A percentile compares a stretch with the other conserved stretches of the same genome.
Evolutionary conservation across 345 rosid species (phyloP).

Genomic region (Populus ilicifolia): DNA sequence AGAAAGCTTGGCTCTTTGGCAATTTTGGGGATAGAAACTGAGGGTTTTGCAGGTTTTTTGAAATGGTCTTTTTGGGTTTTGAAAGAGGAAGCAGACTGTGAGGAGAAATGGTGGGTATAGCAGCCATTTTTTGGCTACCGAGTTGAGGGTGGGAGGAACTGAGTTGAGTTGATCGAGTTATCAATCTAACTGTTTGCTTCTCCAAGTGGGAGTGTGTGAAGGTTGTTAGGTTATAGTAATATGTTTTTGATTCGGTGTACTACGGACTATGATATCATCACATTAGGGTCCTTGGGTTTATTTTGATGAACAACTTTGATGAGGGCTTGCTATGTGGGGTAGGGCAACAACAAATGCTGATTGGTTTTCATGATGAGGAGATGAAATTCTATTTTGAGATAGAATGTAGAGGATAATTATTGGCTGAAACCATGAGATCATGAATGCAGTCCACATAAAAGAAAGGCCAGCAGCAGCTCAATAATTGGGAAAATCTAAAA

Average conservation of each 20-base stretch:
- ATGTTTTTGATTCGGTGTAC: not conserved
- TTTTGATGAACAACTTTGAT: not conserved
- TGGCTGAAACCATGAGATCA: not conserved
- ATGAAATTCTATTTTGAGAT: not conserved
- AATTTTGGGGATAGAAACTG: slow-evolving; percentile 21
- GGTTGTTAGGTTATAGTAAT: slow-evolving; percentile 2
- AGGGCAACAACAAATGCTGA: not conserved
- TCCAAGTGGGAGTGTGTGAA: slow-evolving; percentile 26
- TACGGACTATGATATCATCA: not conserved
- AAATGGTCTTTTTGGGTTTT: slow-evolving; percentile 36
- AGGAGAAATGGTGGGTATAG: slow-evolving; percentile 55
- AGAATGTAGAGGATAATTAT: not conserved
- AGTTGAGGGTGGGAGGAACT: slow-evolving; percentile 27
- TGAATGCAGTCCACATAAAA: slow-evolving; percentile 10
- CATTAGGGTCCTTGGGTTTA: not conserved
- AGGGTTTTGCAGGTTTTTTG: slow-evolving; percentile 21
- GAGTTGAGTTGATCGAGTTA: slow-evolving; percentile 34
- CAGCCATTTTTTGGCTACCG: slow-evolving; percentile 52
- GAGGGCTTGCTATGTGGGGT: not conserved
- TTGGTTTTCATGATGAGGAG: too few species aligned
- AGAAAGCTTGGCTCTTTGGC: slow-evolving; percentile 28
- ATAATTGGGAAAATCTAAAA: not conserved
- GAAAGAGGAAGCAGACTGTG: slow-evolving; percentile 49
- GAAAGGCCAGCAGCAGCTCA: not conserved
- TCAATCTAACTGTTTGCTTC: slow-evolving; percentile 26